Conservation (phyloP, 2,329 filamentous ascomycete genomes). For the Aspergillus hortae region DNA sequence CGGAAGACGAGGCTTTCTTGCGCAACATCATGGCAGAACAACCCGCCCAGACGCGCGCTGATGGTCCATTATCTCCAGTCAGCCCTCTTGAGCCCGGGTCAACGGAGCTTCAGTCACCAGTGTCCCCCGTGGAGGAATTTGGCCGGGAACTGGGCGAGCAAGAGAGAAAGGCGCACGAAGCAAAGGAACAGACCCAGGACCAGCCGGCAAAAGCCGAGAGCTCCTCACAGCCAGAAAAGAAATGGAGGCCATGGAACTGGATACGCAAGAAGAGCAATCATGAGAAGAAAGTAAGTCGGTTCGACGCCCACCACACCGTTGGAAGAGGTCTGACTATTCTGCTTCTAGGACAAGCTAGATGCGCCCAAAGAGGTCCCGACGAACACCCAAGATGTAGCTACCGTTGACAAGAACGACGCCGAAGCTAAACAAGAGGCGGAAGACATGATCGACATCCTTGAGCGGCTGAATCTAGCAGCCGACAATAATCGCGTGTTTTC, state of each 20-base stretch:
- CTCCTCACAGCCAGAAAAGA: constrained; percentile 19
- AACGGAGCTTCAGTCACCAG: constrained; percentile 48
- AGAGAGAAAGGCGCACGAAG: constrained; percentile 33
- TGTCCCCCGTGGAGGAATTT: constrained; percentile 45
- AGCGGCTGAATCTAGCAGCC: constrained; percentile 77
- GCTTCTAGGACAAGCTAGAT: constrained; percentile 5
- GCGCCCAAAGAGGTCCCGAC: constrained; percentile 1
- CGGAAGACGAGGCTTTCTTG: constrained; percentile 60
- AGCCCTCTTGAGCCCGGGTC: constrained; percentile 42
- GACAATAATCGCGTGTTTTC: constrained; percentile 83
- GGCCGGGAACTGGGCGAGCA: constrained; percentile 29
- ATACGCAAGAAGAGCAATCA: constrained; percentile 35
- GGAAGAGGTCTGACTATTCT: neutral
- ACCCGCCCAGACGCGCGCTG: neutral
- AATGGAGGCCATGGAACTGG: constrained; percentile 38
- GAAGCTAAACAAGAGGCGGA: constrained; percentile 58
- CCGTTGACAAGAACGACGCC: constrained; percentile 25
- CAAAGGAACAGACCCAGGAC: constrained; percentile 6
- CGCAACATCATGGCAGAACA: constrained; percentile 44
- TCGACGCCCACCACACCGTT: neutral
- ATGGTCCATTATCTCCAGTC: constrained; percentile 4
- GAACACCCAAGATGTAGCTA: constrained; percentile 3
- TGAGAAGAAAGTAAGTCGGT: constrained; percentile 28
- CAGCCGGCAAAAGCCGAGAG: constrained; percentile 16
- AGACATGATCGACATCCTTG: constrained; percentile 75